Evolutionary conservation across 495 filamentous ascomycete genomes (phyloP).

Genomic region (Acidomyces sp.): DNA sequence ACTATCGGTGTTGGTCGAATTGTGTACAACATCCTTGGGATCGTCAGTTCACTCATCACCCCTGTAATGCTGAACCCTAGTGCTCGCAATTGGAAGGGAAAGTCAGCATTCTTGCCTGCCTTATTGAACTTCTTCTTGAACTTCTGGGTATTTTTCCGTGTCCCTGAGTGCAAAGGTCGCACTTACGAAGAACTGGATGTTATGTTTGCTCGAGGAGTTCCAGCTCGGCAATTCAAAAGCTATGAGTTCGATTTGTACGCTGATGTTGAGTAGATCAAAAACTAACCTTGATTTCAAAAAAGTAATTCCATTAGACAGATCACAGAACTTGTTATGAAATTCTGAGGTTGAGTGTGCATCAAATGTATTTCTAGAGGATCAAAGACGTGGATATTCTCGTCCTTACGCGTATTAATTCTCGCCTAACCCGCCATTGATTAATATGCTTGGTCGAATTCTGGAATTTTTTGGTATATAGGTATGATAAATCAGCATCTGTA

Average conservation of each 20-base stretch:
- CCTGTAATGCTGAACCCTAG: slow-evolving; percentile 38
- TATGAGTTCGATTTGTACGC: slow-evolving; percentile 24
- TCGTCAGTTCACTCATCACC: slow-evolving; percentile 31
- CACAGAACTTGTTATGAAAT: too few relatives aligned
- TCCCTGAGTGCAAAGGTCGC: slow-evolving; percentile 26
- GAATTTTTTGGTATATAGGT: too few relatives aligned
- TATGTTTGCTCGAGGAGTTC: slow-evolving; percentile 25
- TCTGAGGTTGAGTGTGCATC: too few relatives aligned
- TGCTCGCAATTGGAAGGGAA: slow-evolving; percentile 40
- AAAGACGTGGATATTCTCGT: too few relatives aligned
- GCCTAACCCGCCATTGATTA: too few relatives aligned
- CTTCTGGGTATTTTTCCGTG: slow-evolving; percentile 26
- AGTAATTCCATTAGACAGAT: too few relatives aligned
- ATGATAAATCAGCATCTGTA: too few relatives aligned
- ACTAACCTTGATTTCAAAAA: too few relatives aligned
- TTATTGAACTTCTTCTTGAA: slow-evolving; percentile 36
- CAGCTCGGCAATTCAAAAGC: slow-evolving; percentile 25
- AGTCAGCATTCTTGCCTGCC: slow-evolving; percentile 41
- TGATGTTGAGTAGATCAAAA: too few relatives aligned
- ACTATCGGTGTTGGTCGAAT: slow-evolving; percentile 44
- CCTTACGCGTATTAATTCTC: too few relatives aligned
- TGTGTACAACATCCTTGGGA: slow-evolving; percentile 38
- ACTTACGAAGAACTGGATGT: slow-evolving; percentile 28
- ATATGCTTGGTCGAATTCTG: too few relatives aligned
- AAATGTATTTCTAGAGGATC: too few relatives aligned